Evolutionary conservation across 164 flowering plant genomes (phyloP).

Genomic region (Aristolochia fimbriata): DNA sequence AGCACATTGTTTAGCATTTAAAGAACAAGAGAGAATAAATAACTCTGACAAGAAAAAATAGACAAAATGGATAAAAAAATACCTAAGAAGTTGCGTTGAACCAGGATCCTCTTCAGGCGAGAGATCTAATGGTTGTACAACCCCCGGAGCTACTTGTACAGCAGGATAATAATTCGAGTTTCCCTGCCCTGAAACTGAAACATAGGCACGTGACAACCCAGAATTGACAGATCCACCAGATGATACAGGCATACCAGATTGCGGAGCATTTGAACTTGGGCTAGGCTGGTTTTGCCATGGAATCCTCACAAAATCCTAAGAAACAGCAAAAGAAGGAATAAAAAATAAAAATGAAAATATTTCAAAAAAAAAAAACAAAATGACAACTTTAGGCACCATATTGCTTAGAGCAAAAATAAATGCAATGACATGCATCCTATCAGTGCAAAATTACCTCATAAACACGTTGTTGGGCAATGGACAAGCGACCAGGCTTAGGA

Average conservation of each 20-base stretch:
- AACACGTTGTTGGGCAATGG: conserved; percentile 83
- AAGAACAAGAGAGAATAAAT: background rate
- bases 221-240: conserved; percentile 32
- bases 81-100: conserved; percentile 54
- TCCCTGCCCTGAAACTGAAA: conserved; percentile 43
- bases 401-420: no score
- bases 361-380: background rate
- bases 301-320: conserved; percentile 82
- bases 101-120: conserved; percentile 51
- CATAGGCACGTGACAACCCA: conserved; percentile 37
- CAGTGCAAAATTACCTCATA: conserved; percentile 56
- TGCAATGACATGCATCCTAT: no score
- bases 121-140: conserved; percentile 46
- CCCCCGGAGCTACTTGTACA: conserved; percentile 38
- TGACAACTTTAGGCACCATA: background rate
- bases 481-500: conserved; percentile 81
- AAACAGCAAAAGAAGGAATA: background rate
- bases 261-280: conserved; percentile 43
- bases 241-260: conserved; percentile 40
- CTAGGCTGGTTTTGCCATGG: conserved; percentile 89
- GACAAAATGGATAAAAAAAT: background rate
- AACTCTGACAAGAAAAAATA: background rate
- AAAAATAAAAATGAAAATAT: background rate
- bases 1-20: background rate
- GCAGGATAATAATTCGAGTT: conserved; percentile 37